phyloP scores from a whole-genome alignment of 2,329 filamentous ascomycete species.

The Xylaria sp. region DNA sequence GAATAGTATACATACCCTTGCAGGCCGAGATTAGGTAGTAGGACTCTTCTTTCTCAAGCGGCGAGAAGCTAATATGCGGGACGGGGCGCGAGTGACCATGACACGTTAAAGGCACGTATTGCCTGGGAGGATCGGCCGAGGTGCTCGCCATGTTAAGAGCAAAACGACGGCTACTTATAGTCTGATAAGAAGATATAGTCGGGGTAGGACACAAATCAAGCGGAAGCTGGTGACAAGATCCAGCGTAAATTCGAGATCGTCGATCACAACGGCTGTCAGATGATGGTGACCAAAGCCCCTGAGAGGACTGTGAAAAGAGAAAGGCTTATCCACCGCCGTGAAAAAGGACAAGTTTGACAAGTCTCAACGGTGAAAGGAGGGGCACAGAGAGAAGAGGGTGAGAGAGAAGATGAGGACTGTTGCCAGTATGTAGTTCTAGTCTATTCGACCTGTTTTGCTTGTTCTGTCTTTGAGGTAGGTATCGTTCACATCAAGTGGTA shows the following conservation, averaged over 20 bases:
- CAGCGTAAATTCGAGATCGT: background rate
- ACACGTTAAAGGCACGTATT: conserved; percentile 89
- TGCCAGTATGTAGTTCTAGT: conserved; percentile 39
- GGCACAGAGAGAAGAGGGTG: background rate
- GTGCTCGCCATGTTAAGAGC: conserved; percentile 39
- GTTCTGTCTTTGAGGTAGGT: conserved; percentile 22
- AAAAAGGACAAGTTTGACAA: background rate
- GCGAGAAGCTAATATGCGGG: conserved; percentile 90
- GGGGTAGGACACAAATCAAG: background rate
- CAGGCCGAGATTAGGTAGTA: conserved; percentile 95
- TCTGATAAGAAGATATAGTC: background rate
- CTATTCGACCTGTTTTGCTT: conserved; percentile 27
- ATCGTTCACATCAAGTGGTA: conserved; percentile 26
- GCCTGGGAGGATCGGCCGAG: conserved; percentile 50
- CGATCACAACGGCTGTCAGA: background rate
- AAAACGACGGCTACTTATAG: background rate
- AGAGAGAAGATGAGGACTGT: conserved; percentile 22
- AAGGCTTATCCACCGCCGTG: conserved; percentile 2
- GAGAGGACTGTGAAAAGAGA: background rate
- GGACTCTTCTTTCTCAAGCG: conserved; percentile 81
- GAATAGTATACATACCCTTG: conserved; percentile 69
- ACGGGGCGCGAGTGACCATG: conserved; percentile 94
- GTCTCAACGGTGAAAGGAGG: conserved; percentile 1
- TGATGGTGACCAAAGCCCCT: background rate
- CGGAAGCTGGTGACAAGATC: background rate